Base-by-base conservation (phyloP, 306 rosid genomes). In the Rosa rugosa region DNA sequence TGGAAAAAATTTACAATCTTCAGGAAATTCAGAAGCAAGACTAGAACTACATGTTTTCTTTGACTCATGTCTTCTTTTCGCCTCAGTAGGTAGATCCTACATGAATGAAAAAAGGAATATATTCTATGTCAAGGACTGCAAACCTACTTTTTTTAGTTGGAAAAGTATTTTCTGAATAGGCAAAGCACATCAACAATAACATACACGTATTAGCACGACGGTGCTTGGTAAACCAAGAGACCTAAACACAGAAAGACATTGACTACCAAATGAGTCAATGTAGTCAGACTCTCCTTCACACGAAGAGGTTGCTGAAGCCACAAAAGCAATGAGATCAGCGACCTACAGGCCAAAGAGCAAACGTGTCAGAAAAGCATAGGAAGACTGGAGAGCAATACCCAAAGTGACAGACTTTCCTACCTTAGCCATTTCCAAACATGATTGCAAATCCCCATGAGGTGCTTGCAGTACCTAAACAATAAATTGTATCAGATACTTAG, bases 351-450 rank as follows among this genome's bases (percentile, higher is more conserved):
- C 41, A 73, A 72, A 79, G 23, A 77, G 71, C 8, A n/a, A 65
- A 34, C 5, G 7, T 49, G 69, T 79, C 16, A 71, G 60, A 72
- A 68, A 77, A 65, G 14, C 38, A 63, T 46, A 81, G n/a, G 17
- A 76, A 56, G 56, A 66, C 46, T 36, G 11, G 64, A 57, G 44
- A 25, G 0, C 9, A 59, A 44, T 5, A 44, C 69, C 18, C 70
- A 75, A 42, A 23, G 11, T 9, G 23, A 10, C 11, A 76, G 34
- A 45, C 1, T 73, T 66, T 54, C 78, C 81, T 83, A 95, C 99
- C 99, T 95, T 95, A 45, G 91, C 94, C 99, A 95, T 90, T 87
- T 95, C 98, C 88, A 91, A 85, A 77, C 98, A 95, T 1, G 97
- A 81, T 45, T 71, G 82, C 72, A 95, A 81, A 80, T 95, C 96